These are phyloP conservation scores for Serendipita indica DNA, from an alignment of 768 basidiomycete genomes.

Conservation along the genomic window DNA sequence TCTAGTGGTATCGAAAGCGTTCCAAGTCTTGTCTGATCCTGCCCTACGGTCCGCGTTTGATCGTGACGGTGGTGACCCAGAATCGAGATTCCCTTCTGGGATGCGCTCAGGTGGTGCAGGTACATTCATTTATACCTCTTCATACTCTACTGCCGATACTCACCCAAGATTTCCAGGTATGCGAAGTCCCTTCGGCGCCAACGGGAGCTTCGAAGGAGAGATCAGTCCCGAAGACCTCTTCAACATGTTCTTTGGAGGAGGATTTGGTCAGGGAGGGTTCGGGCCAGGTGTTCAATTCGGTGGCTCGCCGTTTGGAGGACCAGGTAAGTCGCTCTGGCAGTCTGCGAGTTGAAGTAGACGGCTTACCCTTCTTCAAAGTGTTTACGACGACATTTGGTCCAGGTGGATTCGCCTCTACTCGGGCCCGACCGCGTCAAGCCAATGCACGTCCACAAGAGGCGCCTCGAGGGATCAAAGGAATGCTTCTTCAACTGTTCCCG, in stretches of 20 bases:
- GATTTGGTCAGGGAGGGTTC: constrained; percentile 27
- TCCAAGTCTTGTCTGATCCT: constrained; percentile 77
- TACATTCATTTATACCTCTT: background rate
- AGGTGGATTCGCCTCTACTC: constrained; percentile 64
- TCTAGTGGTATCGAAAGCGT: constrained; percentile 93
- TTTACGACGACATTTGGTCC: constrained; percentile 71
- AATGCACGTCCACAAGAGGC: constrained; percentile 21
- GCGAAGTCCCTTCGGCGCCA: background rate
- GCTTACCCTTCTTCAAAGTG: constrained; percentile 26
- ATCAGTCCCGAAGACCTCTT: constrained; percentile 92
- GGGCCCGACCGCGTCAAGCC: constrained; percentile 26
- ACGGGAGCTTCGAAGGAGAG: constrained; percentile 55
- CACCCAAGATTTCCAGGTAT: background rate
- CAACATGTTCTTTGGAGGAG: constrained; percentile 95
- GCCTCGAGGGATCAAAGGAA: constrained; percentile 32
- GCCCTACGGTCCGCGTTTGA: constrained; percentile 59
- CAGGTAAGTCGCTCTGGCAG: constrained; percentile 20
- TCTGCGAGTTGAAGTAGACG: background rate
- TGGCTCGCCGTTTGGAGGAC: constrained; percentile 38
- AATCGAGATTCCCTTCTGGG: constrained; percentile 53
- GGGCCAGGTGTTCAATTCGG: constrained; percentile 31
- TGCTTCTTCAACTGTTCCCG: constrained; percentile 67
- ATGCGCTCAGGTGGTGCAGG: constrained; percentile 24
- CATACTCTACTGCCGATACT: background rate
- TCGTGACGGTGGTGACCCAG: constrained; percentile 74